Percentiles rank a stretch among this genome's conserved stretches.
Evolutionary conservation across 768 basidiomycete genomes (phyloP).

Genomic region (Auricularia cornea): DNA sequence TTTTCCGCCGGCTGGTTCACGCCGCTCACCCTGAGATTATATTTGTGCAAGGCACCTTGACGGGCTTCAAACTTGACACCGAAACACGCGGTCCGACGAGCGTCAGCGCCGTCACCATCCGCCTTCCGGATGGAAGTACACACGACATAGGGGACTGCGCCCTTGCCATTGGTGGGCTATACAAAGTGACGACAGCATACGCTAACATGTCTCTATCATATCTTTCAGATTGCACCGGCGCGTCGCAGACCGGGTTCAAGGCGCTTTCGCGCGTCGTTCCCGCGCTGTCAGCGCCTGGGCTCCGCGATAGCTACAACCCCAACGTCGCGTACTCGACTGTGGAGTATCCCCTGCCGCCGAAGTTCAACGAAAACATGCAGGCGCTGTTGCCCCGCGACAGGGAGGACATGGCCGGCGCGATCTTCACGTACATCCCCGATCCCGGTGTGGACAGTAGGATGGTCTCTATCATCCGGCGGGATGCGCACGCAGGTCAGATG

Average conservation of each 20-base stretch:
- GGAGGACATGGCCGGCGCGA: conserved; percentile 1
- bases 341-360: conserved; percentile 11
- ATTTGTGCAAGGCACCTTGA: conserved; percentile 17
- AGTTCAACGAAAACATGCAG: conserved; percentile 7
- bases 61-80: too few relatives aligned
- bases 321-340: conserved; percentile 16
- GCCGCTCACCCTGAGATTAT: conserved; percentile 15
- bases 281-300: conserved; percentile 1
- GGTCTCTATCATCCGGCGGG: conserved; percentile 8
- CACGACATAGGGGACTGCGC: conserved; percentile 6
- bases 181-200: background rate
- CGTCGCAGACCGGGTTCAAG: conserved; percentile 18
- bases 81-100: background rate
- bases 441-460: conserved; percentile 7
- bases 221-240: conserved; percentile 23
- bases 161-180: conserved; percentile 18
- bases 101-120: conserved; percentile 6
- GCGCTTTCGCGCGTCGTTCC: conserved; percentile 15
- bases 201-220: background rate
- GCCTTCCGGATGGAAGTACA: conserved; percentile 10
- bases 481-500: conserved; percentile 5
- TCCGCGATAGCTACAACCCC: conserved; percentile 18
- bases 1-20: conserved; percentile 21
- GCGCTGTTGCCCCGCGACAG: background rate
- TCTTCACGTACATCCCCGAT: conserved; percentile 8